Conservation (phyloP, 2,329 filamentous ascomycete species). For the Cyclaneusma minus region DNA sequence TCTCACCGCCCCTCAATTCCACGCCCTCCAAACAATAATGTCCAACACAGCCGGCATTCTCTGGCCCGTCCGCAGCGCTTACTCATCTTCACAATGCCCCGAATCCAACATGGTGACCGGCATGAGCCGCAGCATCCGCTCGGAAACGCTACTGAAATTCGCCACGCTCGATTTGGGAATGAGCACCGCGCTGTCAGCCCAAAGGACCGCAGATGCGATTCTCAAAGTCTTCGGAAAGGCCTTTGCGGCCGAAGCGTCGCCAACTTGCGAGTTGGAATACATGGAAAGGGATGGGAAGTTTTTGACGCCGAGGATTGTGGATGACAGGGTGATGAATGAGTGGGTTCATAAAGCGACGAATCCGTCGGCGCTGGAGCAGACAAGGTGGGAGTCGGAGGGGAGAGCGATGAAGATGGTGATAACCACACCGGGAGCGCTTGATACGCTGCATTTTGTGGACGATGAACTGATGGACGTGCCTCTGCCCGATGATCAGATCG, state of each 20-base stretch:
- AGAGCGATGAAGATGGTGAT: neutral
- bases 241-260: neutral
- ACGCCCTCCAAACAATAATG: constrained; percentile 23
- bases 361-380: constrained; percentile 6
- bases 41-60: constrained; percentile 22
- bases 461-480: constrained; percentile 3
- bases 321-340: constrained; percentile 7
- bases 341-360: constrained; percentile 12
- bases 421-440: constrained; percentile 10
- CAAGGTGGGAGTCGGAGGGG: constrained; percentile 10
- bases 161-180: constrained; percentile 3
- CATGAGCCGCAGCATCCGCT: constrained; percentile 5
- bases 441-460: constrained; percentile 15
- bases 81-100: constrained; percentile 13
- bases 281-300: constrained; percentile 8
- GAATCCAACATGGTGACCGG: constrained; percentile 3
- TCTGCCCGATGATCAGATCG: constrained; percentile 11
- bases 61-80: constrained; percentile 28
- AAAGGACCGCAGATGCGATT: neutral
- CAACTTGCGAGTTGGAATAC: neutral
- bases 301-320: neutral
- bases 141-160: constrained; percentile 1
- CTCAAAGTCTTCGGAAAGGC: neutral
- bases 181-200: no score
- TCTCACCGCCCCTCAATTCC: constrained; percentile 24